Conservation (phyloP, 805 yeast species). For the Cyberlindnera petersonii region DNA sequence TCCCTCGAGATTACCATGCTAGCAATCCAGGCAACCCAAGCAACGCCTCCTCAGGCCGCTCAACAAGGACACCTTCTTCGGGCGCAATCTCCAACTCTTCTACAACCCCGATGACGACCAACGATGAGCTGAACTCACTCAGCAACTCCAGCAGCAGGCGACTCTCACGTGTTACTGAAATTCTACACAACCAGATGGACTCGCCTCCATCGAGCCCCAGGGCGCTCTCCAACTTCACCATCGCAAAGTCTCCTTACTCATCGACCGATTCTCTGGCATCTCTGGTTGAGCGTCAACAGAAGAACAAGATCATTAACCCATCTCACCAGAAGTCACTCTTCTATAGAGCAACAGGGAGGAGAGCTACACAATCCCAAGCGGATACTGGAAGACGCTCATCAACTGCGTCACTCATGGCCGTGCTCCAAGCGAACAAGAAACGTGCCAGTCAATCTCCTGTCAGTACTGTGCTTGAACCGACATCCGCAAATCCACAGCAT, state of each 20-base stretch:
- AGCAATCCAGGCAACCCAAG: too few relatives aligned
- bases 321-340: slow-evolving; percentile 34
- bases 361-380: background rate
- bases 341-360: slow-evolving; percentile 6
- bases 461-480: too few relatives aligned
- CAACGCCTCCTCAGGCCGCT: background rate
- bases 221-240: slow-evolving; percentile 7
- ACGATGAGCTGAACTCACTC: slow-evolving; percentile 3
- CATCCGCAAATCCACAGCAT: background rate
- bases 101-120: slow-evolving; percentile 2
- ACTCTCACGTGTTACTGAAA: slow-evolving; percentile 18
- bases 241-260: slow-evolving; percentile 25
- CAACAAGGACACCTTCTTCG: slow-evolving; percentile 1
- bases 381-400: slow-evolving; percentile 13
- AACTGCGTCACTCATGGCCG: slow-evolving; percentile 19
- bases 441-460: too few relatives aligned
- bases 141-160: slow-evolving; percentile 9
- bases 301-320: slow-evolving; percentile 40
- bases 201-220: slow-evolving; percentile 20
- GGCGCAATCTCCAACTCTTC: background rate
- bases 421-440: slow-evolving; percentile 8
- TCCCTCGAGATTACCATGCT: slow-evolving; percentile 2
- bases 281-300: slow-evolving; percentile 37
- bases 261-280: slow-evolving; percentile 36
- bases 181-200: slow-evolving; percentile 19